Percentiles rank a stretch among this genome's conserved stretches.
Evolutionary conservation across 2,329 filamentous ascomycete species (phyloP).

Genomic region (Pseudopithomyces chartarum): DNA sequence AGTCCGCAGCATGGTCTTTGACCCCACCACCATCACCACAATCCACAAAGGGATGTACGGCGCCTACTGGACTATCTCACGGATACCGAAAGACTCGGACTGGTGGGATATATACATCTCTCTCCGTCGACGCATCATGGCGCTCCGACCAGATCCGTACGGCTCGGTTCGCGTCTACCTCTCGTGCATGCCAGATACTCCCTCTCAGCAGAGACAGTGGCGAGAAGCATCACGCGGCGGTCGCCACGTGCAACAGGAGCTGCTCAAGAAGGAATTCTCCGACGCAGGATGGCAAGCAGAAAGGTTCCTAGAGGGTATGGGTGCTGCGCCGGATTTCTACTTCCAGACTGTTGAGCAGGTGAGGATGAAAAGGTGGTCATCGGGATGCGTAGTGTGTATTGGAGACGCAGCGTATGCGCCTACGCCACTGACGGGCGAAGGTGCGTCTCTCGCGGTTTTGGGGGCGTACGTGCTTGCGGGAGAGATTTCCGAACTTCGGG

Average conservation of each 20-base stretch:
- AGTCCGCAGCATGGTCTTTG: conserved; percentile 39
- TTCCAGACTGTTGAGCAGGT: conserved; percentile 52
- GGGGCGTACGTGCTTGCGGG: conserved; percentile 26
- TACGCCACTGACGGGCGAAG: conserved; percentile 56
- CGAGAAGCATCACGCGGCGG: conserved; percentile 31
- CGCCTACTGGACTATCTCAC: conserved; percentile 47
- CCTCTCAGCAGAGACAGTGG: conserved; percentile 21
- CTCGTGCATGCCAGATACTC: conserved; percentile 34
- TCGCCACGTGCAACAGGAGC: conserved; percentile 46
- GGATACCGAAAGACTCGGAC: conserved; percentile 37
- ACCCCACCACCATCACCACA: conserved; percentile 20
- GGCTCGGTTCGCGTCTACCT: conserved; percentile 42
- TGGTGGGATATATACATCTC: conserved; percentile 44
- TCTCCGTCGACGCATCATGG: conserved; percentile 38
- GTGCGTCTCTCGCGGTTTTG: conserved; percentile 55
- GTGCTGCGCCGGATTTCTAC: conserved; percentile 53
- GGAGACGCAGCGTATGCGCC: conserved; percentile 62
- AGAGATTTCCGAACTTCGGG: conserved; percentile 15
- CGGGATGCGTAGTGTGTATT: conserved; percentile 56
- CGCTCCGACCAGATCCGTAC: conserved; percentile 28
- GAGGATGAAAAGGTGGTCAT: conserved; percentile 51
- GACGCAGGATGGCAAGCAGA: conserved; percentile 54
- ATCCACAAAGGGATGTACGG: conserved; percentile 30
- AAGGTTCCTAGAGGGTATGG: conserved; percentile 51
- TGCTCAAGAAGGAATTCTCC: conserved; percentile 39